Evolutionary conservation across 1,284 basidiomycete genomes (phyloP).

Genomic region (Ceratobasidium sp.): DNA sequence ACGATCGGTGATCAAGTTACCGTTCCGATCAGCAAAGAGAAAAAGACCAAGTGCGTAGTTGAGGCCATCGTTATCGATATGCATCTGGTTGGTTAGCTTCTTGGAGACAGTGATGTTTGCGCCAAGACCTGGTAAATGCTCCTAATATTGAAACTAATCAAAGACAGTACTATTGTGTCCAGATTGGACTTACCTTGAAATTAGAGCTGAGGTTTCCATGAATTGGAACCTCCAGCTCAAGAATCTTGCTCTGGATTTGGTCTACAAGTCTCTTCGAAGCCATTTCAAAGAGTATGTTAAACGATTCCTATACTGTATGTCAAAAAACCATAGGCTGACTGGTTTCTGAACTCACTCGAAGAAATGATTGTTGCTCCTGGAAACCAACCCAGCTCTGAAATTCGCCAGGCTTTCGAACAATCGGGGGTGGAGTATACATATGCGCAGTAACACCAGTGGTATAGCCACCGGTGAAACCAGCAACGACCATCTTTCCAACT

Average conservation of each 20-base stretch:
- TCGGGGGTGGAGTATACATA: neutral
- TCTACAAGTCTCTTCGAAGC: neutral
- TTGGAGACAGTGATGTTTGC: neutral
- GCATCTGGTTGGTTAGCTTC: neutral
- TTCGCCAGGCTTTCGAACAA: neutral
- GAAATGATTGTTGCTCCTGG: neutral
- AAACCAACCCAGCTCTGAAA: neutral
- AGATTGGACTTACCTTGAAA: neutral
- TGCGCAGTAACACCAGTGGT: neutral
- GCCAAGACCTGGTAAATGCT: neutral
- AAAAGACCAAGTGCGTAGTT: neutral
- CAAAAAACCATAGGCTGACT: too few relatives aligned
- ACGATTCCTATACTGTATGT: neutral
- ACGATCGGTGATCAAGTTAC: neutral
- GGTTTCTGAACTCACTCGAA: neutral
- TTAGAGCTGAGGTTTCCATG: neutral
- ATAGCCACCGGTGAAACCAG: neutral
- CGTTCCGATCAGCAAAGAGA: neutral
- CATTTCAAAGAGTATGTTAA: neutral
- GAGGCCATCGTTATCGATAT: neutral
- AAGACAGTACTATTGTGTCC: neutral
- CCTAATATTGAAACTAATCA: neutral
- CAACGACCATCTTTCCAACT: neutral
- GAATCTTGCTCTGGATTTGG: neutral
- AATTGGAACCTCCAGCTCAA: neutral